Evolutionary conservation across 306 rosid species (phyloP).

Genomic region (Hippophae rhamnoides): DNA sequence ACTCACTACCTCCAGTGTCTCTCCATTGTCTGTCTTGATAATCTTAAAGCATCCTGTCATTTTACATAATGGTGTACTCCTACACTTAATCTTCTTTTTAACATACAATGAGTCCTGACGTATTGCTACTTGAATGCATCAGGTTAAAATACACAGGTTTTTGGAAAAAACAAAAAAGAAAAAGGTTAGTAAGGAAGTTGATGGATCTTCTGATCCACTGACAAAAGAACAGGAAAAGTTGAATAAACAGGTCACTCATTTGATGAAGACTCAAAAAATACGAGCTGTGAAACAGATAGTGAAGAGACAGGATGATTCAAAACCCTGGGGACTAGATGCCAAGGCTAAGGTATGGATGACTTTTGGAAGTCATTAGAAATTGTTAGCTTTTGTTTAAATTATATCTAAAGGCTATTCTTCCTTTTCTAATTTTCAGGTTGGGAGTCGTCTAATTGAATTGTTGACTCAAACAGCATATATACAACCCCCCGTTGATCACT

Average conservation of each 20-base stretch:
- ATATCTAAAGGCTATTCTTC: conserved; percentile 7
- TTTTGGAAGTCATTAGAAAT: conserved; percentile 8
- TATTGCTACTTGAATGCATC: conserved; percentile 23
- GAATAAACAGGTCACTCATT: conserved; percentile 56
- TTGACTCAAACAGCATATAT: conserved; percentile 73
- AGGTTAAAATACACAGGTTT: conserved; percentile 77
- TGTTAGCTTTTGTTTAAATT: conserved; percentile 7
- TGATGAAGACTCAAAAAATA: conserved; percentile 76
- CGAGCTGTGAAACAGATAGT: conserved; percentile 42
- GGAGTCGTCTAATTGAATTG: conserved; percentile 79
- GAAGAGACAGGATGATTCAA: conserved; percentile 39
- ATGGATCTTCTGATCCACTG: conserved; percentile 16
- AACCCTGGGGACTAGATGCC: conserved; percentile 58
- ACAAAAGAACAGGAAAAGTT: conserved; percentile 42
- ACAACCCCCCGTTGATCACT: conserved; percentile 71
- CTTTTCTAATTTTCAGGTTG: conserved; percentile 45
- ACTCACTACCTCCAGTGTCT: too few relatives aligned
- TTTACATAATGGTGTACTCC: conserved; percentile 2
- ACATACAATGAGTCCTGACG: conserved; percentile 18
- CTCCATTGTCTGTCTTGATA: too few relatives aligned
- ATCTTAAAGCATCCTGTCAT: conserved; percentile 8
- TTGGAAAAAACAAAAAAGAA: conserved; percentile 53
- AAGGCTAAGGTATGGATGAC: conserved; percentile 61
- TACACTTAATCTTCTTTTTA: background rate
- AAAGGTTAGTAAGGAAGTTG: conserved; percentile 30